Base-by-base conservation (phyloP, 306 rosid genomes). In the Malus sylvestris region DNA sequence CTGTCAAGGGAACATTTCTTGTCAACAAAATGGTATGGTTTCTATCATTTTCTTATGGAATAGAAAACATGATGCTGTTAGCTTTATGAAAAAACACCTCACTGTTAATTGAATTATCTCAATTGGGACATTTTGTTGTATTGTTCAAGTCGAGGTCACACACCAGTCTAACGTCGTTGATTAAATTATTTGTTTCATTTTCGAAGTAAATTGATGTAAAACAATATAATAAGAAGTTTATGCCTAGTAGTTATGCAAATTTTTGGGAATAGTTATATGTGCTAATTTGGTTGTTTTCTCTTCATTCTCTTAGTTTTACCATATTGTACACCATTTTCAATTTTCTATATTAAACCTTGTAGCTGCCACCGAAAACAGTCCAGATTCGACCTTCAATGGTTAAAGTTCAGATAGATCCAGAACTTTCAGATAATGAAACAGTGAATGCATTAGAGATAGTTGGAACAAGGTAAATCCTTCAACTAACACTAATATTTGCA, bases 1-100 rank as follows among this genome's bases (percentile, higher is more conserved):
- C 98, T 67, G 81, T 88, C 2, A 93, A 93, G 81, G 98, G 98
- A 57, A 91, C 93, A 1, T 81, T 91, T 72, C 81, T 91, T 60
- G 78, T 91, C 74, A 91, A 93, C 71, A 85, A 73, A 81, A 81
- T 75, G 93, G 98, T 90, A 86, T 16, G 11, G 13, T 22, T 33
- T 25, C 46, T 20, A 18, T 53, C 49, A 57, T 33, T 71, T 52
- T 27, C 20, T 51, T 51, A 16, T 51, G 14, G n/a, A 70, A 70
- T 10, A 57, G 62, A 19, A 10, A 57, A 20, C 29, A 20, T 20
- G 62, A 57, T 57, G 62, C 4, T 20, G 62, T 57, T 57, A 8
- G 61, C 8, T 55, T 6, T 18, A 18, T 55, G 22, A 55, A 55
- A 55, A 19, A 20, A 42, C 4, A 55, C 27, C 61, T 55, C 25